Percentiles rank a stretch among this genome's conserved stretches.
phyloP scores from a whole-genome alignment of 2,329 filamentous ascomycete species.

The Emmonsia crescens region DNA sequence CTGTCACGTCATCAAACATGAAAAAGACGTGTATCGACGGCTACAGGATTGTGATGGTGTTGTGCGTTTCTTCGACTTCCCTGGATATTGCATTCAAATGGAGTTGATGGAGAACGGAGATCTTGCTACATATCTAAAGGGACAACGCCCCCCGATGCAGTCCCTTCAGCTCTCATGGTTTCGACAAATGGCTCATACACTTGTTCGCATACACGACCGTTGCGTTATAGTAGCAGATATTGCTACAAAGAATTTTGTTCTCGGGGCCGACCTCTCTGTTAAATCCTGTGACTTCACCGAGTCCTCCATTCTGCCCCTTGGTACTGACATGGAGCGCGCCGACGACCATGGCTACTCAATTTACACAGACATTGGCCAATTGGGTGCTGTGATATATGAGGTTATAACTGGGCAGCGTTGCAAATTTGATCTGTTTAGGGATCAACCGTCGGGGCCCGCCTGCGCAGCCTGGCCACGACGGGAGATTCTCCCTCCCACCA shows the following conservation, averaged over 20 bases:
- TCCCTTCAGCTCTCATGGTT: conserved; percentile 17
- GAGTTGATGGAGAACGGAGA: conserved; percentile 19
- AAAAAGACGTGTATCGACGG: background rate
- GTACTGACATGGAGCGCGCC: conserved; percentile 5
- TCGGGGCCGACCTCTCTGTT: conserved; percentile 15
- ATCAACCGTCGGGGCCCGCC: background rate
- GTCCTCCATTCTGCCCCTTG: conserved; percentile 7
- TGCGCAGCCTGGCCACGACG: background rate
- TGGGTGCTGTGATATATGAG: conserved; percentile 9
- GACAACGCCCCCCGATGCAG: conserved; percentile 9
- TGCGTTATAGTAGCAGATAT: conserved; percentile 21
- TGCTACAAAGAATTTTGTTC: conserved; percentile 19
- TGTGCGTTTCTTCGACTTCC: conserved; percentile 2
- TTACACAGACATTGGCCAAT: conserved; percentile 10
- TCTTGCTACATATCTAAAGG: conserved; percentile 14
- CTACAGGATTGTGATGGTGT: conserved; percentile 1
- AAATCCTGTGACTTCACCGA: conserved; percentile 17
- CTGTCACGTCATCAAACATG: background rate
- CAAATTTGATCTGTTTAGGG: conserved; percentile 6
- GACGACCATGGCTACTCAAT: conserved; percentile 11
- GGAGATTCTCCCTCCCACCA: background rate
- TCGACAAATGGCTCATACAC: conserved; percentile 16
- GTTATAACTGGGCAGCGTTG: conserved; percentile 2
- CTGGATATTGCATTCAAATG: conserved; percentile 6
- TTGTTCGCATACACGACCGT: conserved; percentile 17